Conservation (phyloP, 2,329 filamentous ascomycete genomes). For the Simplicillium sp. region DNA sequence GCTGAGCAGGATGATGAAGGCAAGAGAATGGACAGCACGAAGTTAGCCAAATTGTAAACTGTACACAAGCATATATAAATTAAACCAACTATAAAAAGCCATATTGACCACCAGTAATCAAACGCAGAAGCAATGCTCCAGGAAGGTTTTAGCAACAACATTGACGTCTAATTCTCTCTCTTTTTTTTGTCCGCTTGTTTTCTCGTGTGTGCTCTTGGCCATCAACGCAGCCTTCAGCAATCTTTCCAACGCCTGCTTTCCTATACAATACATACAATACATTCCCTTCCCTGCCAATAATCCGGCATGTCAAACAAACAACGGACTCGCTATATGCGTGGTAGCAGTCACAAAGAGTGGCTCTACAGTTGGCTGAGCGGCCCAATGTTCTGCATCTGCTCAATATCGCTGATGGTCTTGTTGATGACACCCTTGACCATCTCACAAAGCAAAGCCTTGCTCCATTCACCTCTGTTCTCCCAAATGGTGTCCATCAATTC, state of each 20-base stretch:
- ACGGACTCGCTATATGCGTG: too few species aligned
- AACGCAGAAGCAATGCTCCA: neutral
- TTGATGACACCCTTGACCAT: slow-evolving; percentile 65
- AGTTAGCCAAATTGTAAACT: slow-evolving; percentile 28
- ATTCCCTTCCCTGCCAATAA: neutral
- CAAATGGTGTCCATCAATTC: slow-evolving; percentile 87
- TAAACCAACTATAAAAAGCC: neutral
- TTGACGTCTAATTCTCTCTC: neutral
- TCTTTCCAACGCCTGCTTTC: neutral
- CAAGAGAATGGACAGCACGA: slow-evolving; percentile 56
- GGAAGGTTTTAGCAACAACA: too few species aligned
- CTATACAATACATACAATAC: neutral
- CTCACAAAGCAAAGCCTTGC: slow-evolving; percentile 63
- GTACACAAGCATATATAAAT: neutral
- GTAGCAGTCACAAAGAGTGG: too few species aligned
- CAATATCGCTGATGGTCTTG: slow-evolving; percentile 60
- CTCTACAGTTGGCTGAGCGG: slow-evolving; percentile 28
- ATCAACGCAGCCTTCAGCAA: neutral
- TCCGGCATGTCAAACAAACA: slow-evolving; percentile 3
- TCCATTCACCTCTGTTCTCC: slow-evolving; percentile 70
- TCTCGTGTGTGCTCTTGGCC: neutral
- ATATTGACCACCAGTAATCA: neutral
- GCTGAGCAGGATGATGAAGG: slow-evolving; percentile 76
- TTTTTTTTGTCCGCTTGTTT: neutral
- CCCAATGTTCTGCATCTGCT: slow-evolving; percentile 36